Conservation (phyloP, 2,329 filamentous ascomycete genomes). For the Exophiala alcalophila region DNA sequence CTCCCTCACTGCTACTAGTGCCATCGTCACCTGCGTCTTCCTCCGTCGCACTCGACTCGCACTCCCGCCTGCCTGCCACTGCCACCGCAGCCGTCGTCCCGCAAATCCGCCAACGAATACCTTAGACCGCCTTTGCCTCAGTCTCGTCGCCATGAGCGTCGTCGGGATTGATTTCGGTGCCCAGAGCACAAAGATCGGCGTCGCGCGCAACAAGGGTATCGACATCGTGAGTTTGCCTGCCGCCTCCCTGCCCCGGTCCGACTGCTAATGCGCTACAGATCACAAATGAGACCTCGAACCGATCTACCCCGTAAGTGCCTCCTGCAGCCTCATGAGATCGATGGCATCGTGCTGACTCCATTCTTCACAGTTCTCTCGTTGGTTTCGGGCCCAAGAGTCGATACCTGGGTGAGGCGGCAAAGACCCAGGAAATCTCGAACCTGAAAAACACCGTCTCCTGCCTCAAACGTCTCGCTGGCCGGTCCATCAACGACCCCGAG, state of each 20-base stretch:
- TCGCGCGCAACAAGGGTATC: conserved; percentile 96
- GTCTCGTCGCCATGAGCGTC: conserved; percentile 61
- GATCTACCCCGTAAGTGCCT: conserved; percentile 86
- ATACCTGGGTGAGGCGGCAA: conserved; percentile 91
- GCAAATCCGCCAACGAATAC: conserved; percentile 16
- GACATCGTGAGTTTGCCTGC: conserved; percentile 78
- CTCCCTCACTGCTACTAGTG: too few relatives aligned
- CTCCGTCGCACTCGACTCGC: not conserved
- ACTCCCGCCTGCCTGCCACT: not conserved
- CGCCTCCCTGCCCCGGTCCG: not conserved
- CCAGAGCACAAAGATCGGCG: conserved; percentile 94
- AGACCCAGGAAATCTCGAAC: conserved; percentile 99
- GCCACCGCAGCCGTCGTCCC: not conserved
- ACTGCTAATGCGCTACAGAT: conserved; percentile 58
- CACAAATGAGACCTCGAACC: conserved; percentile 98
- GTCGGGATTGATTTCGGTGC: conserved; percentile 92
- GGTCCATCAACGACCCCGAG: conserved; percentile 84
- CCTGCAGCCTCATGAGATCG: conserved; percentile 10
- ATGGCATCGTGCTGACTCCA: conserved; percentile 5
- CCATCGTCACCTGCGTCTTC: too few relatives aligned
- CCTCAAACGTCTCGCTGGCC: conserved; percentile 88
- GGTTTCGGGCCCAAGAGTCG: conserved; percentile 91
- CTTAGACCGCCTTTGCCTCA: too few relatives aligned
- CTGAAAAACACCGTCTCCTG: conserved; percentile 96
- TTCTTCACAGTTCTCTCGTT: conserved; percentile 70